Evolutionary conservation across 768 basidiomycete genomes (phyloP).

Genomic region (Phylloporus rhodoxanthus): DNA sequence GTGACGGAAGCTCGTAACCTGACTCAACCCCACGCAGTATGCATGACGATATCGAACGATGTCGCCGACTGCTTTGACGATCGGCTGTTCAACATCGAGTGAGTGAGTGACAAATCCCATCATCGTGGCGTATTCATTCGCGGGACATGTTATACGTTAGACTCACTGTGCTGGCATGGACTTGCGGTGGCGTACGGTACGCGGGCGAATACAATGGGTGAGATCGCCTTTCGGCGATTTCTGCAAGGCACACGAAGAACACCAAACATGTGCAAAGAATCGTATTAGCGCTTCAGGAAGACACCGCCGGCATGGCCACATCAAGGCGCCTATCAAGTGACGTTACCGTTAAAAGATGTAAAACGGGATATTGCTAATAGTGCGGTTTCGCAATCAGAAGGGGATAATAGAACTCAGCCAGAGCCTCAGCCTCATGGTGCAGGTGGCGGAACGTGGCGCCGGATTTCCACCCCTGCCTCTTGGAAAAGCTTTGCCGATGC

Average conservation of each 20-base stretch:
- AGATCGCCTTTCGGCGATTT: slow-evolving; percentile 82
- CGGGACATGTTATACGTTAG: too few relatives aligned
- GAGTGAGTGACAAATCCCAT: too few relatives aligned
- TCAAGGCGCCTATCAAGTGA: slow-evolving; percentile 36
- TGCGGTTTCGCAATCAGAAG: slow-evolving; percentile 7
- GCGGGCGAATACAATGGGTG: slow-evolving; percentile 40
- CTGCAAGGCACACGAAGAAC: slow-evolving; percentile 69
- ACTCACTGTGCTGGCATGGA: too few relatives aligned
- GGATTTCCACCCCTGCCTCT: slow-evolving; percentile 76
- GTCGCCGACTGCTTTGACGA: too few relatives aligned
- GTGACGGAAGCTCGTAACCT: too few relatives aligned
- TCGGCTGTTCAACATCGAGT: too few relatives aligned
- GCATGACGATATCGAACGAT: too few relatives aligned
- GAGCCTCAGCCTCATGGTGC: slow-evolving; percentile 14
- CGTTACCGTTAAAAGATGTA: slow-evolving; percentile 40
- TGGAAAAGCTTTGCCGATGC: slow-evolving; percentile 72
- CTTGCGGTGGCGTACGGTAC: background rate
- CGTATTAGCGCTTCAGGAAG: slow-evolving; percentile 58
- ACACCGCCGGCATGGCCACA: slow-evolving; percentile 39
- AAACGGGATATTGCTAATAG: slow-evolving; percentile 59
- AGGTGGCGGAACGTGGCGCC: slow-evolving; percentile 55
- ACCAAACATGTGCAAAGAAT: slow-evolving; percentile 59
- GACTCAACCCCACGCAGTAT: too few relatives aligned
- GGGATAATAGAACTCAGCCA: slow-evolving; percentile 1
- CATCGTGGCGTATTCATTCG: too few relatives aligned